Evolutionary conservation across 768 basidiomycete species (phyloP).

Genomic region (Sarcomyxa edulis): DNA sequence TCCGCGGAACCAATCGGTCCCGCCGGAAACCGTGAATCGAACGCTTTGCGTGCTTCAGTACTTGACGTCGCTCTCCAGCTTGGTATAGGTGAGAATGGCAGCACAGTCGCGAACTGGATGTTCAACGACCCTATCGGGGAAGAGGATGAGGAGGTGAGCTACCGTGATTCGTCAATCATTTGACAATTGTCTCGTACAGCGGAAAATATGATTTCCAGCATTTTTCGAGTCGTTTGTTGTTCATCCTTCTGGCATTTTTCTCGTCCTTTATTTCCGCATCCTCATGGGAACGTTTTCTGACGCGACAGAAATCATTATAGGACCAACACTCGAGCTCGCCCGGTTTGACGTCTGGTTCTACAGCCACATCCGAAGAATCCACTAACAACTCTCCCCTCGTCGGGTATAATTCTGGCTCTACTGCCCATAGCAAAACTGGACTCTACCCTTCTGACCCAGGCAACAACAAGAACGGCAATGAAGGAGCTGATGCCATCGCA

Average conservation of each 20-base stretch:
- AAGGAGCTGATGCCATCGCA: too few species aligned
- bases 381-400: slow-evolving; percentile 20
- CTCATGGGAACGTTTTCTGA: too few species aligned
- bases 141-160: slow-evolving; percentile 49
- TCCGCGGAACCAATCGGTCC: too few species aligned
- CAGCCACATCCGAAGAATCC: slow-evolving; percentile 28
- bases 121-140: slow-evolving; percentile 57
- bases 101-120: slow-evolving; percentile 65
- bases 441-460: neutral
- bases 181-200: too few species aligned
- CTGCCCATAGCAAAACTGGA: neutral
- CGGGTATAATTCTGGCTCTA: too few species aligned
- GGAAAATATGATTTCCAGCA: too few species aligned
- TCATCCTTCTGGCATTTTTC: too few species aligned
- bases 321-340: slow-evolving; percentile 20
- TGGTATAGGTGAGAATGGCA: slow-evolving; percentile 54
- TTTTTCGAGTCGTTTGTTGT: too few species aligned
- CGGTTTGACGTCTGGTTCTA: slow-evolving; percentile 26
- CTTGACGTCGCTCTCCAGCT: slow-evolving; percentile 69
- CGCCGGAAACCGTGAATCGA: slow-evolving; percentile 54
- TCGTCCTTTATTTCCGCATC: too few species aligned
- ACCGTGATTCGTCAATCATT: too few species aligned
- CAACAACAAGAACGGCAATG: neutral
- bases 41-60: slow-evolving; percentile 63
- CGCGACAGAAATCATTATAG: slow-evolving; percentile 7